Evolutionary conservation across 257 asterid genomes (phyloP), one percentile per base, ranked within the genome.

Genomic region (Lithospermum erythrorhizon): DNA sequence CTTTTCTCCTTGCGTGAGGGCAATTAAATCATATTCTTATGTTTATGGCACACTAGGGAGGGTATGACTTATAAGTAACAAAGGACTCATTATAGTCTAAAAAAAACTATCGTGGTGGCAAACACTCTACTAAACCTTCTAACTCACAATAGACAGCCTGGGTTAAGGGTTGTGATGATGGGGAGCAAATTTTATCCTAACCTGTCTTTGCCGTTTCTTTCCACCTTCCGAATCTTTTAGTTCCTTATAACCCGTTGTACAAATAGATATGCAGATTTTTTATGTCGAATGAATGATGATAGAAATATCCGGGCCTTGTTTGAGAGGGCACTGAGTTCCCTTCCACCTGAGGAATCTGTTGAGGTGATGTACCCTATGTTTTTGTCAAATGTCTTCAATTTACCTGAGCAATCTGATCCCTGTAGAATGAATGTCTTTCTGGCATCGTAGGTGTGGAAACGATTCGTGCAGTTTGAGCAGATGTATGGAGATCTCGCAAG

Each of bases 401-500:
- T 35, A 35, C 45, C 32, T 27, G 32, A 13, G 49, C 17, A 41
- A 41, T 41, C 57, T 53, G 25, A 53, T 53, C 25, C 6, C 56
- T 16, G 22, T 2, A 35, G 56, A 21, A 25, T 41, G 56, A 54
- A 19, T 63, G 57, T 8, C 61, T 67, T 62, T 62, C 41, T 64
- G 55, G 18, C 66, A 55, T 68, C 72, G 73, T 72, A 88, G 98
- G 95, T 93, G 60, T 93, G 98, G 98, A 89, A 89, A 73, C 80
- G 85, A 73, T 93, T 89, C 67, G 41, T 70, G 37, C 85, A 86
- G 67, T 93, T 93, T 55, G 98, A 93, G 86, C 95, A 89, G 81
- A 86, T 82, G 4, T 93, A 89, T 80, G 98, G 98, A 65, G 98
- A 93, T 81, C 97, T 88, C 73, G 61, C 95, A 61, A 93, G 97